These are phyloP conservation scores for Oxytropis ochrocephala DNA, from an alignment of 306 rosid species.

Conservation along the genomic window DNA sequence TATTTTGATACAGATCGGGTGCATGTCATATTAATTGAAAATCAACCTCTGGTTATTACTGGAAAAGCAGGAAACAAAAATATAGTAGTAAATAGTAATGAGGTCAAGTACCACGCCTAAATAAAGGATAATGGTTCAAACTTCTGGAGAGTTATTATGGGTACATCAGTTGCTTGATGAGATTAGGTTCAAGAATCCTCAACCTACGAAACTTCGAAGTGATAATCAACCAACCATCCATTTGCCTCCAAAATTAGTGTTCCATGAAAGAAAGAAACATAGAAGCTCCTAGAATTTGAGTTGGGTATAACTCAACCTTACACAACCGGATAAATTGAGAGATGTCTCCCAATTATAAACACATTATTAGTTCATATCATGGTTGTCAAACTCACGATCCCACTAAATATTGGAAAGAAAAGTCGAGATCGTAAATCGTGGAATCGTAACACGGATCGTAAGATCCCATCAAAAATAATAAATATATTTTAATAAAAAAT, in stretches of 20 bases:
- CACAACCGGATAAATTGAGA: no score
- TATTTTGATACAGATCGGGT: not conserved
- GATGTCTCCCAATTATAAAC: no score
- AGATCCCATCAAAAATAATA: no score
- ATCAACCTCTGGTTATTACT: not conserved
- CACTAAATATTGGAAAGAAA: no score
- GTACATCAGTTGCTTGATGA: not conserved
- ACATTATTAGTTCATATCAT: no score
- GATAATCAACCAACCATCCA: not conserved
- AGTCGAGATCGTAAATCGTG: no score
- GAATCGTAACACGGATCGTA: no score
- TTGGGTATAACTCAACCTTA: no score
- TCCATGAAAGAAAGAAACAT: not conserved
- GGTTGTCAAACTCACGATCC: no score
- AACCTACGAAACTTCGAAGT: not conserved
- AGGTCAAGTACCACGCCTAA: not conserved
- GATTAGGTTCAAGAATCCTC: not conserved
- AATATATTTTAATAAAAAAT: no score
- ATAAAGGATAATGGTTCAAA: not conserved
- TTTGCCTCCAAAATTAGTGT: not conserved
- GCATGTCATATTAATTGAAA: not conserved
- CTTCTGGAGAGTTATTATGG: not conserved
- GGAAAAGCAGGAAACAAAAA: not conserved
- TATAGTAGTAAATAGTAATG: not conserved
- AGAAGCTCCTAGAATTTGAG: no score